Evolutionary conservation across 1,284 basidiomycete genomes (phyloP).

Genomic region (Neolentinus lepideus): DNA sequence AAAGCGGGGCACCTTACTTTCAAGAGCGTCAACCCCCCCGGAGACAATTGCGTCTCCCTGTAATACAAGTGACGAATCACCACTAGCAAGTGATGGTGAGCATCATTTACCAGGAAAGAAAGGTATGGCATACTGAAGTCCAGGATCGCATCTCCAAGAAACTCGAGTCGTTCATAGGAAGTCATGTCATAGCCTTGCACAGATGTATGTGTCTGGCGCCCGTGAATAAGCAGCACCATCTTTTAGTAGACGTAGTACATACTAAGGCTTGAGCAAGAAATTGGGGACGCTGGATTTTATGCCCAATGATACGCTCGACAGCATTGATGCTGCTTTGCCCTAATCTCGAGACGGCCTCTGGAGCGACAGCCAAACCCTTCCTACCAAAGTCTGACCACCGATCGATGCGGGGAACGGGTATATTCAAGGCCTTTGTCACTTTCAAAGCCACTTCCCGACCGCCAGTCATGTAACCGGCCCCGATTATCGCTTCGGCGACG

Average conservation of each 20-base stretch:
- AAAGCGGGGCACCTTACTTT: conserved; percentile 40
- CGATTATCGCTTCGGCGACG: conserved; percentile 75
- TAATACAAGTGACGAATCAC: conserved; percentile 66
- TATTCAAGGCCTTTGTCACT: conserved; percentile 51
- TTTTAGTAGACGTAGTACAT: conserved; percentile 13
- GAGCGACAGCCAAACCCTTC: conserved; percentile 35
- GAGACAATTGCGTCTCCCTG: conserved; percentile 52
- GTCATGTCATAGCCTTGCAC: conserved; percentile 44
- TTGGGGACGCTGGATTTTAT: conserved; percentile 49
- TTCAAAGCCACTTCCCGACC: conserved; percentile 59
- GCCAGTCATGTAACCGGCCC: conserved; percentile 67
- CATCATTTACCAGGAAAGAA: conserved; percentile 3
- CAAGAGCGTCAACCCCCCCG: conserved; percentile 66
- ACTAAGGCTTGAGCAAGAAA: conserved; percentile 70
- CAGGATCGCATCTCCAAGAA: conserved; percentile 75
- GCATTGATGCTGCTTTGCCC: conserved; percentile 37
- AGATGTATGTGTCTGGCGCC: conserved; percentile 54
- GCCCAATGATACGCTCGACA: conserved; percentile 58
- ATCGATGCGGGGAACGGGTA: conserved; percentile 53
- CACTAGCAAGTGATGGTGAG: conserved; percentile 35
- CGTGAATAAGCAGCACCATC: not conserved
- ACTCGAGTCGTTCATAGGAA: conserved; percentile 71
- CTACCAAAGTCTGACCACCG: conserved; percentile 65
- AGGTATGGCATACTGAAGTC: conserved; percentile 56
- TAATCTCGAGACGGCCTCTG: conserved; percentile 33